phyloP scores from a whole-genome alignment of 148 eudicot species.

The Cornus florida region DNA sequence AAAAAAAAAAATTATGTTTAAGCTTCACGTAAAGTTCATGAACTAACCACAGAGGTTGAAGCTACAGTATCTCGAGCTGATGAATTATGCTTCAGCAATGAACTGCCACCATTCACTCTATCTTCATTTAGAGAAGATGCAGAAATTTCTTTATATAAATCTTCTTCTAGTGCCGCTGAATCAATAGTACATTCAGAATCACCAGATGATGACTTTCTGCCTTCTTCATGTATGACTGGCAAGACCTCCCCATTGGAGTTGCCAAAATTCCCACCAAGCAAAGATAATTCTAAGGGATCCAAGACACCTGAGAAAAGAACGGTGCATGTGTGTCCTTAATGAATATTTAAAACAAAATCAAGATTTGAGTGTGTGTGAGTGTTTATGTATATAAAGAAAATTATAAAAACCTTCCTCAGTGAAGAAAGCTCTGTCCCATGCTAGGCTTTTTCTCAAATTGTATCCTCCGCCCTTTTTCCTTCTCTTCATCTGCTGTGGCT shows the following conservation, averaged over 20 bases:
- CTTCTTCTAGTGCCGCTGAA: conserved; percentile 30
- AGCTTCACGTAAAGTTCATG: neutral
- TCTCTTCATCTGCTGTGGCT: conserved; percentile 80
- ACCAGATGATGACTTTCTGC: conserved; percentile 17
- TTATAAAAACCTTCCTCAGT: conserved; percentile 84
- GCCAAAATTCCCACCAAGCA: conserved; percentile 54
- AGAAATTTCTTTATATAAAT: conserved; percentile 23
- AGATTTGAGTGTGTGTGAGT: neutral
- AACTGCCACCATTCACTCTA: conserved; percentile 21
- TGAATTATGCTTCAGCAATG: conserved; percentile 25
- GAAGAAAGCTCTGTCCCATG: conserved; percentile 93
- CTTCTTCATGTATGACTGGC: conserved; percentile 48
- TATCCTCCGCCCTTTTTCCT: conserved; percentile 63
- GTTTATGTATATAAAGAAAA: neutral
- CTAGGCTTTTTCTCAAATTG: conserved; percentile 88
- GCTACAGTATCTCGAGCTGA: conserved; percentile 7
- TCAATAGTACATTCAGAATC: conserved; percentile 15
- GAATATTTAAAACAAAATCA: conserved; percentile 1
- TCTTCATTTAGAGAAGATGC: conserved; percentile 19
- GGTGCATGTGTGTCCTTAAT: conserved; percentile 6
- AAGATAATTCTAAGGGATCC: conserved; percentile 65
- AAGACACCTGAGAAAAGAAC: conserved; percentile 63
- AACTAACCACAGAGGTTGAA: conserved; percentile 29
- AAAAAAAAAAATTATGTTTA: neutral
- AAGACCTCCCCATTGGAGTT: conserved; percentile 36